A percentile compares a stretch with the other conserved stretches of the same genome.
Evolutionary conservation across 2,329 filamentous ascomycete genomes (phyloP).

Genomic region (Aaosphaeria pasadenensis): DNA sequence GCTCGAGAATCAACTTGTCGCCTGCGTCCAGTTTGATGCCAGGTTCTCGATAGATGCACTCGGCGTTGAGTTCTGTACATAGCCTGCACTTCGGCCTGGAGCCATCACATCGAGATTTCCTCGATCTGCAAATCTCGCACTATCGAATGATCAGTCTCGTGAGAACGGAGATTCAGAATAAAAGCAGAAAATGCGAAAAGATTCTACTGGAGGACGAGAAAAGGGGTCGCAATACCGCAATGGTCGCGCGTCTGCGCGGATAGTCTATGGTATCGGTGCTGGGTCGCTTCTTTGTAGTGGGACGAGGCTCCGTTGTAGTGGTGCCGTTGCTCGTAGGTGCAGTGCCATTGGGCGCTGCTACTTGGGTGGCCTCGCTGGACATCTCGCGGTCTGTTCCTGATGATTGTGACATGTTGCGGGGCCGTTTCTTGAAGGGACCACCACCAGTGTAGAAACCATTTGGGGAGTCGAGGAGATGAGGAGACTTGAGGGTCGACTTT

Average conservation of each 20-base stretch:
- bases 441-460: constrained; percentile 30
- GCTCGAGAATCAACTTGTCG: constrained; percentile 81
- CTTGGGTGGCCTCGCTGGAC: constrained; percentile 28
- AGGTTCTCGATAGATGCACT: constrained; percentile 81
- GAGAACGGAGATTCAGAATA: neutral
- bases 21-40: constrained; percentile 84
- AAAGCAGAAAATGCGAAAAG: neutral
- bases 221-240: constrained; percentile 32
- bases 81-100: constrained; percentile 81
- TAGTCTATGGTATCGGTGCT: constrained; percentile 43
- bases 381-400: constrained; percentile 40
- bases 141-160: constrained; percentile 38
- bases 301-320: constrained; percentile 16
- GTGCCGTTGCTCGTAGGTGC: constrained; percentile 27
- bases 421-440: constrained; percentile 31
- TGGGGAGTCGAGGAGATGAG: constrained; percentile 37
- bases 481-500: constrained; percentile 37
- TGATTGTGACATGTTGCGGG: constrained; percentile 43
- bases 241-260: constrained; percentile 40
- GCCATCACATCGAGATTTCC: constrained; percentile 77
- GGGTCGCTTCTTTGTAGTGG: constrained; percentile 35
- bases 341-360: constrained; percentile 22
- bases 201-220: neutral
- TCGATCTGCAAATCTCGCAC: constrained; percentile 79
- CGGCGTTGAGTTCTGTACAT: constrained; percentile 76